Evolutionary conservation across 2,329 filamentous ascomycete species (phyloP).

Genomic region (Hymenoscyphus fructigenus): DNA sequence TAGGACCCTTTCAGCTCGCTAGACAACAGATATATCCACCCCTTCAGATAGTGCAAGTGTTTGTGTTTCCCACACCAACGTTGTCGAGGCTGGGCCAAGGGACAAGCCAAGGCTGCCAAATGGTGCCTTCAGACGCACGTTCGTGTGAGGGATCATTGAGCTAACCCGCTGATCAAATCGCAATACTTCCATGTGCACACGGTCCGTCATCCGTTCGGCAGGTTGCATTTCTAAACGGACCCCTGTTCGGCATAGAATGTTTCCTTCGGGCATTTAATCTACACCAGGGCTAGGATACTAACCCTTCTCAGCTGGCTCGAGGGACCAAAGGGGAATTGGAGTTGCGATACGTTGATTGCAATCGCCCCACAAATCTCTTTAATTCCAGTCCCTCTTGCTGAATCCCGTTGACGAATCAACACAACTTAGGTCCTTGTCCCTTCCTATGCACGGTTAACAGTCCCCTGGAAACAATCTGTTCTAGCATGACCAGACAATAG

Average conservation of each 20-base stretch:
- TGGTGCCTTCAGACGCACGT: not conserved
- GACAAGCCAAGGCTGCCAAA: slow-evolving; percentile 10
- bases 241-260: slow-evolving; percentile 28
- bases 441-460: not conserved
- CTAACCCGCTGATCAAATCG: slow-evolving; percentile 22
- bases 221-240: slow-evolving; percentile 24
- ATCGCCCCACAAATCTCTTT: not conserved
- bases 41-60: not conserved
- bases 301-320: not conserved
- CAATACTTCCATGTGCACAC: slow-evolving; percentile 22
- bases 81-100: not conserved
- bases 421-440: not conserved
- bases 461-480: slow-evolving; percentile 1
- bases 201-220: slow-evolving; percentile 19
- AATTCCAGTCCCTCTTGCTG: not conserved
- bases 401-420: not conserved
- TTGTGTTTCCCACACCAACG: not conserved
- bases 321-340: slow-evolving; percentile 1
- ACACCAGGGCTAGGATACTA: slow-evolving; percentile 5
- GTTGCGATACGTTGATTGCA: slow-evolving; percentile 5
- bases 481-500: not conserved
- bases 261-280: slow-evolving; percentile 29
- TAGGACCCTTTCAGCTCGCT: not conserved
- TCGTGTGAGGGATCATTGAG: slow-evolving; percentile 5
- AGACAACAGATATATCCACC: not conserved